Percentiles rank a stretch among this genome's conserved stretches.
Evolutionary conservation across 2,329 filamentous ascomycete genomes (phyloP).

Genomic region (Volutella citrinella): DNA sequence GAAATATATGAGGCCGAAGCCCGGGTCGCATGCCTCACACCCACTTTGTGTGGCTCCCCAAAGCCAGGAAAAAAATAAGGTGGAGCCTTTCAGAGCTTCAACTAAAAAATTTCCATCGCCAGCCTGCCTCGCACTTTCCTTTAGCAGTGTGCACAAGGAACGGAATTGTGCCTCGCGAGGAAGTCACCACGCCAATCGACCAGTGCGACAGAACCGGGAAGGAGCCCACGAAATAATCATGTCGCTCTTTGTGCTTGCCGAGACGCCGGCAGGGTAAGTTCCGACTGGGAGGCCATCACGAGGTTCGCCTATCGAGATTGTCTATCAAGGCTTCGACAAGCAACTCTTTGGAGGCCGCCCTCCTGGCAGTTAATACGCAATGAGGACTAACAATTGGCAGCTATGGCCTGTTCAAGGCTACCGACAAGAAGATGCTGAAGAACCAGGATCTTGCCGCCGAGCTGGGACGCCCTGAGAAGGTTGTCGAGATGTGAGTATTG

Average conservation of each 20-base stretch:
- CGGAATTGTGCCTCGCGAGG: slow-evolving; percentile 36
- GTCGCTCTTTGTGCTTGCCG: slow-evolving; percentile 89
- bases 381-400: slow-evolving; percentile 49
- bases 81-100: slow-evolving; percentile 34
- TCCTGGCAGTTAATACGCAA: slow-evolving; percentile 2
- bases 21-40: slow-evolving; percentile 20
- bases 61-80: slow-evolving; percentile 36
- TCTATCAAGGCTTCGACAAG: no score
- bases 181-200: slow-evolving; percentile 30
- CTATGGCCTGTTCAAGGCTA: slow-evolving; percentile 97
- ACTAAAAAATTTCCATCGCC: slow-evolving; percentile 42
- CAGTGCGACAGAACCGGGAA: slow-evolving; percentile 29
- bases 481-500: slow-evolving; percentile 82
- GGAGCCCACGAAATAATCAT: slow-evolving; percentile 49
- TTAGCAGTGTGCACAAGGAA: slow-evolving; percentile 33
- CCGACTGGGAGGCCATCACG: slow-evolving; percentile 11
- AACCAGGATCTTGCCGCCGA: slow-evolving; percentile 75
- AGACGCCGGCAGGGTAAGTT: slow-evolving; percentile 79
- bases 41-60: slow-evolving; percentile 25
- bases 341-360: no score
- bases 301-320: no score
- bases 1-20: slow-evolving; percentile 25
- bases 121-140: slow-evolving; percentile 31
- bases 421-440: slow-evolving; percentile 97
- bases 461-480: slow-evolving; percentile 75